phyloP scores from a whole-genome alignment of 306 rosid species.

The Sesbania bispinosa region DNA sequence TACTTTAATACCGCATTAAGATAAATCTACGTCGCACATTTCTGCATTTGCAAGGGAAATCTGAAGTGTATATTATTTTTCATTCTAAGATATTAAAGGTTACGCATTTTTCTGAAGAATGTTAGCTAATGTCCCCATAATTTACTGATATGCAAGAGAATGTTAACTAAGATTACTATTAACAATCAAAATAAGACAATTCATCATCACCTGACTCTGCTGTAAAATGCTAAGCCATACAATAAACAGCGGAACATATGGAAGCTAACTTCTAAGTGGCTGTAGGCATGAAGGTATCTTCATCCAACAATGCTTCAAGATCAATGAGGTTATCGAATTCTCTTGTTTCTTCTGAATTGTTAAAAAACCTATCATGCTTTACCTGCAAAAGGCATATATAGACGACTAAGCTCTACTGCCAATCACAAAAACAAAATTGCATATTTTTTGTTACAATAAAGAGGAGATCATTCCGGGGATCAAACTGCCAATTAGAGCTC shows the following conservation, averaged over 20 bases:
- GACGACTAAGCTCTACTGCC: not conserved
- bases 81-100: not conserved
- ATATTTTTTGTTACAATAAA: too few relatives aligned
- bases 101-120: not conserved
- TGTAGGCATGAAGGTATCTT: conserved; percentile 51
- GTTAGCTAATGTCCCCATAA: not conserved
- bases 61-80: not conserved
- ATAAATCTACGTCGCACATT: too few relatives aligned
- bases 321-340: conserved; percentile 42
- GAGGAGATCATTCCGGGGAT: too few relatives aligned
- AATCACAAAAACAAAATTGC: not conserved
- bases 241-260: not conserved
- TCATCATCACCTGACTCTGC: not conserved
- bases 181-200: not conserved
- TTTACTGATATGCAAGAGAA: not conserved
- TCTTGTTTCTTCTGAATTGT: conserved; percentile 35
- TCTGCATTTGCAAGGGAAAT: too few relatives aligned
- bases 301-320: conserved; percentile 56
- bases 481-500: too few relatives aligned
- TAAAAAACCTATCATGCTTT: conserved; percentile 24
- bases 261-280: conserved; percentile 31
- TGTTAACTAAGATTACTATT: not conserved
- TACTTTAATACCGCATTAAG: too few relatives aligned
- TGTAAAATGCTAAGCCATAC: not conserved
- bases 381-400: conserved; percentile 37